Percentiles rank a stretch among this genome's conserved stretches.
Conservation (phyloP, 2,329 filamentous ascomycete species). For the Daldinia sp. region DNA sequence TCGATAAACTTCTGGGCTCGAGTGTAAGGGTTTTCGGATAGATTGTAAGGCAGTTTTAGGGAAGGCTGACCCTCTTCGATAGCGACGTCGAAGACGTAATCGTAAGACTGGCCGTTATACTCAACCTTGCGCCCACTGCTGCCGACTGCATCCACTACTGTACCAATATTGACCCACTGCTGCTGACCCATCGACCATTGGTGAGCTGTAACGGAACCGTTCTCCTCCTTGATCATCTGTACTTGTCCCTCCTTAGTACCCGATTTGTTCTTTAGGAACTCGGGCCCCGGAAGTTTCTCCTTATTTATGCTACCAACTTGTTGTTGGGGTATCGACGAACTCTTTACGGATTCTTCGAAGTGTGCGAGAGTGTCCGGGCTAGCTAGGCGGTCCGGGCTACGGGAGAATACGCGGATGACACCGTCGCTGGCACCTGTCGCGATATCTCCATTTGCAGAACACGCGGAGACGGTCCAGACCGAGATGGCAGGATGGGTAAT, state of each 20-base stretch:
- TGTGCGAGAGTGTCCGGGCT: slow-evolving; percentile 71
- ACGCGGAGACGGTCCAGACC: slow-evolving; percentile 91
- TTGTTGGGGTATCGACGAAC: slow-evolving; percentile 87
- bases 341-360: slow-evolving; percentile 84
- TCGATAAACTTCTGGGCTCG: slow-evolving; percentile 89
- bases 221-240: slow-evolving; percentile 84
- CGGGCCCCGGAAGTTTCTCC: slow-evolving; percentile 86
- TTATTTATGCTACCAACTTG: slow-evolving; percentile 87
- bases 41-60: slow-evolving; percentile 92
- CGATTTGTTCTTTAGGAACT: slow-evolving; percentile 80
- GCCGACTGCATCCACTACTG: slow-evolving; percentile 87
- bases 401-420: slow-evolving; percentile 83
- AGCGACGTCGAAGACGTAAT: slow-evolving; percentile 96
- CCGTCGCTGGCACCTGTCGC: slow-evolving; percentile 93
- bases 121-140: slow-evolving; percentile 81
- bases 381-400: slow-evolving; percentile 74
- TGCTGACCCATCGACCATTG: slow-evolving; percentile 79
- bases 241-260: slow-evolving; percentile 98
- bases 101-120: slow-evolving; percentile 87
- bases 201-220: slow-evolving; percentile 85
- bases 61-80: slow-evolving; percentile 94
- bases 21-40: slow-evolving; percentile 91
- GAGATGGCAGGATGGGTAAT: slow-evolving; percentile 98
- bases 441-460: slow-evolving; percentile 84
- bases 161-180: slow-evolving; percentile 90